Evolutionary conservation across 1,139 yeast genomes (phyloP), one percentile per base, ranked within the genome.

Genomic region (Meyerozyma smithsonii): DNA sequence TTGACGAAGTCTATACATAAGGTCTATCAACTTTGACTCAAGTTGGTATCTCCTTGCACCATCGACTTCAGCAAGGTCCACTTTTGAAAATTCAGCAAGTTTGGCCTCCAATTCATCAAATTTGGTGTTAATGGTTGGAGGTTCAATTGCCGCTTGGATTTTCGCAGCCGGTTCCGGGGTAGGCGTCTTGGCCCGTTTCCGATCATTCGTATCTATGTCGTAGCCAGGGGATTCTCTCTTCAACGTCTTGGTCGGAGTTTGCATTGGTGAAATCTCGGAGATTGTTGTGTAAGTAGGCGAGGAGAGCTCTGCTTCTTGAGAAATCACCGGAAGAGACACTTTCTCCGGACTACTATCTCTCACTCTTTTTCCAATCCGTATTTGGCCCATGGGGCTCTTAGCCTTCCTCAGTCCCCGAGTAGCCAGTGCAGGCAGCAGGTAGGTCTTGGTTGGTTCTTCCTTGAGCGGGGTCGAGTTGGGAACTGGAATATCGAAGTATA

Each of bases 1-100:
- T 14, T 12, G 32, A 28, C 34, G 34, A 18, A 30, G 34, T 30
- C 8, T 17, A 14, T 30, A 18, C 34, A 30, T 17, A 21, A 30
- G 21, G 14, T 19, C 34, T 20, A 30, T 30, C 8, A 30, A 14
- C n/a, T 8, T 16, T 8, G 34, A 30, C 15, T 30, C 34, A 18
- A 30, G 34, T 18, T 30, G 21, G 15, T 15, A 30, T 14, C 15
- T 30, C 4, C 30, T 12, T 2, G 30, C 5, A 15, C 8, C 30
- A 5, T 26, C 30, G 4, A 26, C 10, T 8, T 14, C 30, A 14
- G 15, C 18, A 4, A 26, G 15, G 30, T n/a, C 5, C 25, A 6
- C 4, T 8, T 8, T 14, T n/a, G 30, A 26, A 5, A 26, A 5
- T 5, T 26, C 30, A 12, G 8, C 17, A 10, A 26, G 30, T 14